Conservation (phyloP, 768 basidiomycete species). For the Rhodotorula babjevae region DNA sequence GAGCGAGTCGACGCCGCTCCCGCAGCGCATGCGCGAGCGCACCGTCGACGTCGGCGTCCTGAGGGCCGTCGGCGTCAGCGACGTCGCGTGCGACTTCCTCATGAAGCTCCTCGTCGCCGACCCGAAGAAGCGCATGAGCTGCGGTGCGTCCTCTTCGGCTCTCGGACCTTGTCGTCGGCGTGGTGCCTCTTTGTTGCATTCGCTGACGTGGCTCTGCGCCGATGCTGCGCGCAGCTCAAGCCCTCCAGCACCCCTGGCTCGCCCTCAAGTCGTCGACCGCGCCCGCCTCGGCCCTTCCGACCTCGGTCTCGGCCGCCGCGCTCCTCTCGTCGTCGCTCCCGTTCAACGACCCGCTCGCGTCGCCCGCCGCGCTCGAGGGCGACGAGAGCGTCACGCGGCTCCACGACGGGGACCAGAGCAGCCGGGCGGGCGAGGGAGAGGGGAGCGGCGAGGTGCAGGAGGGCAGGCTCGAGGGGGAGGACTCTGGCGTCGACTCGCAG, state of each 20-base stretch:
- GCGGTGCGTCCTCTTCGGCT: slow-evolving; percentile 46
- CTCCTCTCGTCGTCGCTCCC: slow-evolving; percentile 7
- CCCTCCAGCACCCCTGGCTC: slow-evolving; percentile 76
- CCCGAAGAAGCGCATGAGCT: slow-evolving; percentile 65
- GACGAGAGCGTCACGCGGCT: not conserved
- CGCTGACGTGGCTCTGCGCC: not conserved
- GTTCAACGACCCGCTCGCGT: slow-evolving; percentile 14
- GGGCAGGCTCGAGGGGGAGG: not conserved
- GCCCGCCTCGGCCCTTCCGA: not conserved
- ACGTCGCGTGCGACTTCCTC: slow-evolving; percentile 64
- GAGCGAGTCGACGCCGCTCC: slow-evolving; percentile 59
- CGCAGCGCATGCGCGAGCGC: slow-evolving; percentile 59
- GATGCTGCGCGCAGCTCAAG: slow-evolving; percentile 47
- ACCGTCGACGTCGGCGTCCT: slow-evolving; percentile 62
- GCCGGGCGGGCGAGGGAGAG: not conserved
- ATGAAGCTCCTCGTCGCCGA: slow-evolving; percentile 60
- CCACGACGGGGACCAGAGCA: not conserved
- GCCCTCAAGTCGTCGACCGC: not conserved
- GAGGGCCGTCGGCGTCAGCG: slow-evolving; percentile 48
- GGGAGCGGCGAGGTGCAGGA: not conserved
- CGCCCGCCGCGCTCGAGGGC: not conserved
- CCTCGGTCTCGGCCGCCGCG: not conserved
- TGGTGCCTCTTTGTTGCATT: too few relatives aligned
- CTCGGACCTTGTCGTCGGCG: too few relatives aligned
- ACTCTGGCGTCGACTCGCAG: slow-evolving; percentile 31